These are phyloP conservation scores for Fusarium bactridioides DNA, from an alignment of 2,329 filamentous ascomycete genomes.

Conservation along the genomic window DNA sequence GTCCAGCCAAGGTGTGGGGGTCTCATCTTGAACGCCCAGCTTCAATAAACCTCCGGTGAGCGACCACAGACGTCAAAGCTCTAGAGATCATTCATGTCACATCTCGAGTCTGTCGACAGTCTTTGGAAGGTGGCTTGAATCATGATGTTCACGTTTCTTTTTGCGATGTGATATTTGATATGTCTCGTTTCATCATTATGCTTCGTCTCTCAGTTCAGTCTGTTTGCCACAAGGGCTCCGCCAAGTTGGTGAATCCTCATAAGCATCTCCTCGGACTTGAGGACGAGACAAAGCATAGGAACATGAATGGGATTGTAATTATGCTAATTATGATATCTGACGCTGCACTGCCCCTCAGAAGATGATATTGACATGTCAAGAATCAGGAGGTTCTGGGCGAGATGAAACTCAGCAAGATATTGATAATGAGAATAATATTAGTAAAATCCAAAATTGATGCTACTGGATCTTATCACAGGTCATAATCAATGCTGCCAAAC, in stretches of 20 bases:
- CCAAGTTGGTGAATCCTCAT: background rate
- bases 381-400: background rate
- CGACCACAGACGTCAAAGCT: conserved; percentile 8
- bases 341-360: background rate
- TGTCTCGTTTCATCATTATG: conserved; percentile 6
- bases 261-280: background rate
- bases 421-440: conserved; percentile 15
- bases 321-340: background rate
- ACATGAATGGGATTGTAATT: background rate
- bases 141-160: background rate
- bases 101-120: background rate
- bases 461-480: conserved; percentile 1
- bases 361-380: background rate
- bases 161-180: conserved; percentile 6
- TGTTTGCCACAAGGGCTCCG: background rate
- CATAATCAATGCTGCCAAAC: background rate
- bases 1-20: conserved; percentile 33
- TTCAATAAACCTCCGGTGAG: conserved; percentile 6
- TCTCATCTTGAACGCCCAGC: conserved; percentile 17
- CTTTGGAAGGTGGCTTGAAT: background rate
- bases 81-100: background rate
- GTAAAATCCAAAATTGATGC: background rate
- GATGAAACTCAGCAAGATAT: background rate
- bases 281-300: background rate
- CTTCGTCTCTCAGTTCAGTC: background rate